Evolutionary conservation across 2,329 filamentous ascomycete species (phyloP).

Genomic region (Fusarium duplospermum): DNA sequence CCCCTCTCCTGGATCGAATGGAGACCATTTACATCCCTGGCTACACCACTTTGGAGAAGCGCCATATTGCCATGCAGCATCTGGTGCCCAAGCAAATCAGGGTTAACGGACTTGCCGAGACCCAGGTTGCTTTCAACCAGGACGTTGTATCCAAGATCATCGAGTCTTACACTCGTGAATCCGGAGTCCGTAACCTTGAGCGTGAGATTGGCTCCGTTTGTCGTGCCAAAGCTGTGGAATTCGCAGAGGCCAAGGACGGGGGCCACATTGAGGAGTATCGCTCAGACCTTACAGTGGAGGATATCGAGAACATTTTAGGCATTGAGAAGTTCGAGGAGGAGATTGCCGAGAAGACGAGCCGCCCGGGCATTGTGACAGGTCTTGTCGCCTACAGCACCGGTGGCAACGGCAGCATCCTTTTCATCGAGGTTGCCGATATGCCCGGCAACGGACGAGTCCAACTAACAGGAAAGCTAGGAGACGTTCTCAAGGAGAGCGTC

Average conservation of each 20-base stretch:
- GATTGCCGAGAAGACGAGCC: conserved; percentile 84
- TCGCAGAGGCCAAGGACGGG: conserved; percentile 86
- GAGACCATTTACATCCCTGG: conserved; percentile 93
- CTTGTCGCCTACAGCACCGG: conserved; percentile 94
- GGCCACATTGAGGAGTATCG: conserved; percentile 77
- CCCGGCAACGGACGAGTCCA: conserved; percentile 92
- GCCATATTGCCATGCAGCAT: conserved; percentile 91
- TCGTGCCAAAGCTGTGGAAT: conserved; percentile 94
- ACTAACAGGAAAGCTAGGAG: conserved; percentile 94
- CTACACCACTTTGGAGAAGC: conserved; percentile 97
- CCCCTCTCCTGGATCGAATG: conserved; percentile 96
- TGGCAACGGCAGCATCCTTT: conserved; percentile 94
- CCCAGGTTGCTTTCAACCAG: conserved; percentile 80
- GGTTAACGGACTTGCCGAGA: conserved; percentile 83
- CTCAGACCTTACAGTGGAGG: conserved; percentile 77
- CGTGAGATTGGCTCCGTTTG: conserved; percentile 95
- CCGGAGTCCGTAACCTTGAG: conserved; percentile 94
- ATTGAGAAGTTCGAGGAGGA: conserved; percentile 96
- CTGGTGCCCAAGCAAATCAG: conserved; percentile 96
- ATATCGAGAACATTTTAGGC: conserved; percentile 90
- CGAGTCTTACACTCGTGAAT: conserved; percentile 94
- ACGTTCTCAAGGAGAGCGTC: conserved; percentile 96
- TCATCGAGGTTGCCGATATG: conserved; percentile 99
- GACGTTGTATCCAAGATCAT: conserved; percentile 96
- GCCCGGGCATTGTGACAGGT: conserved; percentile 94